phyloP scores from a whole-genome alignment of 2,329 filamentous ascomycete genomes.

The Podosphaera aphanis region DNA sequence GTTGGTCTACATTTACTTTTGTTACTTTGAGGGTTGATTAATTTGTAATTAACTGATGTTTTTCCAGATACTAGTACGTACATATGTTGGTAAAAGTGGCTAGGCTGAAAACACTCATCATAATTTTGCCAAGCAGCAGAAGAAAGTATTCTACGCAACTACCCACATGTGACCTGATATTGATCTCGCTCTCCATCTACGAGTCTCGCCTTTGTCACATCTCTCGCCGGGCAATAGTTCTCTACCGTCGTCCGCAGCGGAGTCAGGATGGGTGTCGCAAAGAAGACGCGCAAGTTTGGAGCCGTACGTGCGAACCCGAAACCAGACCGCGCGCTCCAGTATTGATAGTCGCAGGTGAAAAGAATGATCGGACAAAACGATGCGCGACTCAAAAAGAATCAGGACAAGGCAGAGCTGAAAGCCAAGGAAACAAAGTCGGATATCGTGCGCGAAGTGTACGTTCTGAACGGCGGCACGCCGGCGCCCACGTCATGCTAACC shows the following conservation, averaged over 20 bases:
- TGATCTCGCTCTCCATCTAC: no score
- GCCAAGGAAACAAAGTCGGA: slow-evolving; percentile 31
- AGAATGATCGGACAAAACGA: slow-evolving; percentile 64
- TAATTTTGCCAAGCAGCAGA: no score
- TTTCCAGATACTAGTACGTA: no score
- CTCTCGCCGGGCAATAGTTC: no score
- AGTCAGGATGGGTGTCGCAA: slow-evolving; percentile 54
- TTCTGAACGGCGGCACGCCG: neutral
- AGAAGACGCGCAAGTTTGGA: slow-evolving; percentile 82
- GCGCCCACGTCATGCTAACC: neutral
- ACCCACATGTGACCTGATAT: no score
- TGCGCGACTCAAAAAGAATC: slow-evolving; percentile 60
- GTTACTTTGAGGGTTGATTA: no score
- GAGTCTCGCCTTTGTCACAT: no score
- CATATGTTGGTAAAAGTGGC: no score
- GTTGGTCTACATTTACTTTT: no score
- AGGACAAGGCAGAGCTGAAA: slow-evolving; percentile 36
- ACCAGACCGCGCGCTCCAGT: slow-evolving; percentile 8
- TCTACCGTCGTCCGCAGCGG: neutral
- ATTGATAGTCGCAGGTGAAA: slow-evolving; percentile 30
- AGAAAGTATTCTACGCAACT: no score
- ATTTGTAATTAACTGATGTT: no score
- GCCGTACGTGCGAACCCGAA: slow-evolving; percentile 20
- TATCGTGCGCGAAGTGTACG: slow-evolving; percentile 48
- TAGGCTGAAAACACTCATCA: no score